Evolutionary conservation across 441 rosid genomes (phyloP), one percentile per base, ranked within the genome.

Genomic region (Populus hybrid): DNA sequence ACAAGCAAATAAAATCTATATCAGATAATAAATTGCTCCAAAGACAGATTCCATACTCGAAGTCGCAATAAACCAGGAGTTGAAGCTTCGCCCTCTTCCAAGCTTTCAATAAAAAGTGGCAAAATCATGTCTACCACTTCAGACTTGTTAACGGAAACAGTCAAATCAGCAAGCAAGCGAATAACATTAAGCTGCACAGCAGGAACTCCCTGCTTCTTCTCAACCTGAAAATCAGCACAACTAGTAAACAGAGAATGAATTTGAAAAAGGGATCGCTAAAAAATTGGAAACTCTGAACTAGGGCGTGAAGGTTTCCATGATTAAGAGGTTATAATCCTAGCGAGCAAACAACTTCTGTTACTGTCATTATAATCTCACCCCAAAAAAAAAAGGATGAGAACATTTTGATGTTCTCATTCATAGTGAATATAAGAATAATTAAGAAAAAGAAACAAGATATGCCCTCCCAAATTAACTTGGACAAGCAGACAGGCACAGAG

Each of bases 61-160:
- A 96, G 92, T 80, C 98, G 91, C 82, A 96, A 84, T 85, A 86
- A 84, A 84, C 99, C 86, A 82, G 99, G 95, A 86, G 88, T 77
- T 50, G 94, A 86, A 85, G 98, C 97, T 84, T 94, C 99, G 67
- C 99, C 98, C 95, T 94, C 99, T 88, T 96, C 99, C 81, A 96
- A 86, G 82, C 87, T 93, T 91, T 96, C 99, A 83, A 96, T 86
- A 86, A 91, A 96, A 82, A 93, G 97, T 9, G 99, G 98, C 84
- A 96, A 85, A 80, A 96, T 91, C 98, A 94, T 91, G 89, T 96
- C 98, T 50, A 95, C 96, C 82, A 93, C 94, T 83, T 93, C 98
- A 73, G 98, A 87, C 88, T 92, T 96, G 85, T 87, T 87, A 81
- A 94, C 94, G 77, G 93, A 88, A 75, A 91, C 98, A 82, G 90